Conservation (phyloP, 768 basidiomycete genomes). For the Mycena amicta region DNA sequence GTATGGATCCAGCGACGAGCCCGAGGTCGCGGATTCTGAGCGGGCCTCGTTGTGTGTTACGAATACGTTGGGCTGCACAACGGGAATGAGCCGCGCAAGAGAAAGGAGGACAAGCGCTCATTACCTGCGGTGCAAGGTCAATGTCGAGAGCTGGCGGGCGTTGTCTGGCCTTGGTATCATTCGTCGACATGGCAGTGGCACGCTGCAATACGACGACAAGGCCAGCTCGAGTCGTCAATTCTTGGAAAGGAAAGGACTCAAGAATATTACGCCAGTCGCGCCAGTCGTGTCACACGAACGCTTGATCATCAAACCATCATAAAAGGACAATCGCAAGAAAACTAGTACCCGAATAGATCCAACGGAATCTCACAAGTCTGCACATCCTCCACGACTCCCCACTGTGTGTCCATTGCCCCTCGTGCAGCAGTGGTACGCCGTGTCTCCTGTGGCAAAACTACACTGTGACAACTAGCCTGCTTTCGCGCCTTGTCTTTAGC, state of each 20-base stretch:
- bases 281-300: too few relatives aligned
- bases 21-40: slow-evolving; percentile 67
- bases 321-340: too few relatives aligned
- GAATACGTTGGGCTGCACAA: slow-evolving; percentile 48
- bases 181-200: slow-evolving; percentile 10
- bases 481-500: slow-evolving; percentile 41
- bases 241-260: slow-evolving; percentile 23
- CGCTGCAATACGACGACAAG: slow-evolving; percentile 10
- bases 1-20: slow-evolving; percentile 77
- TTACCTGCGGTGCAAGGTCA: neutral
- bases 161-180: slow-evolving; percentile 45
- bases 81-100: slow-evolving; percentile 26
- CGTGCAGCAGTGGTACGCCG: too few relatives aligned
- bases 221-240: slow-evolving; percentile 29
- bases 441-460: too few relatives aligned
- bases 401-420: neutral
- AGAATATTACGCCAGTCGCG: too few relatives aligned
- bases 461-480: slow-evolving; percentile 7
- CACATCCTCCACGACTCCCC: slow-evolving; percentile 12
- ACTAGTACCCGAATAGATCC: slow-evolving; percentile 22
- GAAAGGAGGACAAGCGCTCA: slow-evolving; percentile 28
- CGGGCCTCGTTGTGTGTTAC: slow-evolving; percentile 56
- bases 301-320: too few relatives aligned
- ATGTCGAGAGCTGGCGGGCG: slow-evolving; percentile 57
- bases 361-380: slow-evolving; percentile 18